A percentile compares a stretch with the other conserved stretches of the same genome.
Conservation (phyloP, 768 basidiomycete genomes). For the Mycena kentingensis region DNA sequence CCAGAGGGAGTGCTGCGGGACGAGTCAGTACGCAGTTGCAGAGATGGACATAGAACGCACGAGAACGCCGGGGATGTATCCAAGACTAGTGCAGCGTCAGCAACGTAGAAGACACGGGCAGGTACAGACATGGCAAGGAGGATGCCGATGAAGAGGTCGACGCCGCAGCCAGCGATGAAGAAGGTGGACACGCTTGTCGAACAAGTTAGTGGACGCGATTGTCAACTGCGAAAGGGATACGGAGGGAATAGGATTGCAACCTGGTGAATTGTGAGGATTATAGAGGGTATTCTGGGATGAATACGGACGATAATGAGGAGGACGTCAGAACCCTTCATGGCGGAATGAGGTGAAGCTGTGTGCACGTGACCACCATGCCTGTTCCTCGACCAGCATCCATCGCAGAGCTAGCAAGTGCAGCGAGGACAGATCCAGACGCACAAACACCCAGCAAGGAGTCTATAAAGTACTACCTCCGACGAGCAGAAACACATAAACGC, state of each 20-base stretch:
- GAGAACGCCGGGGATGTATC: slow-evolving; percentile 56
- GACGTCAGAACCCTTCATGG: slow-evolving; percentile 47
- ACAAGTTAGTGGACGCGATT: too few species aligned
- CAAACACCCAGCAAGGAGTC: slow-evolving; percentile 59
- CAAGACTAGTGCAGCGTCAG: slow-evolving; percentile 42
- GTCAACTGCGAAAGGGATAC: too few species aligned
- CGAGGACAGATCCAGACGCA: slow-evolving; percentile 41
- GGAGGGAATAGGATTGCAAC: slow-evolving; percentile 59
- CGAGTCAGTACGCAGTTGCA: not conserved
- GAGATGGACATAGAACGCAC: slow-evolving; percentile 31
- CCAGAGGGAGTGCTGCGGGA: slow-evolving; percentile 58
- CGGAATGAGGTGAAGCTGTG: too few species aligned
- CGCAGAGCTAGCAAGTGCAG: slow-evolving; percentile 63
- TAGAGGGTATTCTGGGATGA: not conserved
- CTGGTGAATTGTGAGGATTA: slow-evolving; percentile 29
- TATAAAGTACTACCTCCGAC: slow-evolving; percentile 67
- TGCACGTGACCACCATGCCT: too few species aligned
- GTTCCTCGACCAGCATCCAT: slow-evolving; percentile 56
- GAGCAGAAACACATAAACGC: slow-evolving; percentile 63
- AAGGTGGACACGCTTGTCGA: slow-evolving; percentile 54
- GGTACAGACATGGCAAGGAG: slow-evolving; percentile 49
- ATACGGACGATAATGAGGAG: slow-evolving; percentile 53
- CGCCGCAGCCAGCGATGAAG: slow-evolving; percentile 60
- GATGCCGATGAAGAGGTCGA: slow-evolving; percentile 62
- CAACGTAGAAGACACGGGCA: not conserved